phyloP scores from a whole-genome alignment of 805 yeast genomes.

The Pichia californica region DNA sequence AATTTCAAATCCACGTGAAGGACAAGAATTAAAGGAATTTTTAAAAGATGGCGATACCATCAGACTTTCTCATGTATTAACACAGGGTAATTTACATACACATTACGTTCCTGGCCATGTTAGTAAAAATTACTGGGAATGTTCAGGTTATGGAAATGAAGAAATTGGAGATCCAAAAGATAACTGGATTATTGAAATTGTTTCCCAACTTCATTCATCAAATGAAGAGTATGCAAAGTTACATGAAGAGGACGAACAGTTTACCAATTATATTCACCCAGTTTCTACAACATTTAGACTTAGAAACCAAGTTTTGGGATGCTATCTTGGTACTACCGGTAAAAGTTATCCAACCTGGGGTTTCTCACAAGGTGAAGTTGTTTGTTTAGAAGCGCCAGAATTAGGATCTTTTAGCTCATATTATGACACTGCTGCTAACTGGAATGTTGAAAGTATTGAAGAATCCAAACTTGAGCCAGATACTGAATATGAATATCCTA shows the following conservation, averaged over 20 bases:
- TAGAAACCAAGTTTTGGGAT: slow-evolving; percentile 58
- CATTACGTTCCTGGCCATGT: slow-evolving; percentile 64
- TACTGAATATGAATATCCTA: slow-evolving; percentile 34
- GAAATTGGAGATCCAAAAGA: slow-evolving; percentile 65
- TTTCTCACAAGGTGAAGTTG: slow-evolving; percentile 89
- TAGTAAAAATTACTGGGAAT: slow-evolving; percentile 44
- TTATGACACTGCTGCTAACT: slow-evolving; percentile 61
- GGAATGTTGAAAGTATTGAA: slow-evolving; percentile 72
- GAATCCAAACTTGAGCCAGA: slow-evolving; percentile 41
- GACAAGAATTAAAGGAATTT: slow-evolving; percentile 14
- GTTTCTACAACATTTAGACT: slow-evolving; percentile 79
- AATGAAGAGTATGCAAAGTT: slow-evolving; percentile 20
- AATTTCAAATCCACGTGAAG: slow-evolving; percentile 34
- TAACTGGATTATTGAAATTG: slow-evolving; percentile 70
- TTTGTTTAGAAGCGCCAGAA: slow-evolving; percentile 51
- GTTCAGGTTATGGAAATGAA: slow-evolving; percentile 65
- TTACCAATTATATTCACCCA: slow-evolving; percentile 58
- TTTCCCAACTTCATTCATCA: slow-evolving; percentile 41
- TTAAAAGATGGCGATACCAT: slow-evolving; percentile 56
- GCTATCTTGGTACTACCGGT: slow-evolving; percentile 85
- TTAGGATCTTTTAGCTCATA: slow-evolving; percentile 21
- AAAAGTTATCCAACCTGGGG: slow-evolving; percentile 91
- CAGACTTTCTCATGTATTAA: slow-evolving; percentile 55
- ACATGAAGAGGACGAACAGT: slow-evolving; percentile 33
- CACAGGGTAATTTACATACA: slow-evolving; percentile 65